Base-by-base conservation (phyloP, 768 basidiomycete species). In the Daedaleopsis sinensis region DNA sequence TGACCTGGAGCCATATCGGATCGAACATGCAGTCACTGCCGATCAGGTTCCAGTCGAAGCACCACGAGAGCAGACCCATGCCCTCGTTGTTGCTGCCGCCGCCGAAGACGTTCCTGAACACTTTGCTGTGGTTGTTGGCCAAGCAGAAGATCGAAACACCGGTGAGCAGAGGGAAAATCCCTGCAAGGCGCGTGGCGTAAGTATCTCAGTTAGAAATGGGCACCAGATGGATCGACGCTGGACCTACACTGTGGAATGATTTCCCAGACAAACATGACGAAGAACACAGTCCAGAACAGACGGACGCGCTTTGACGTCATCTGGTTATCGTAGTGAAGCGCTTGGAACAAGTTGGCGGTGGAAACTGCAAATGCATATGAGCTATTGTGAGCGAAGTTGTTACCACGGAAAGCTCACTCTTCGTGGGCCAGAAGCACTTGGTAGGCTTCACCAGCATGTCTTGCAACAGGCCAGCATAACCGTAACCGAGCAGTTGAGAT, bases 11-110 rank as follows among this genome's bases (percentile, higher is more conserved):
- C 70, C 68, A 71, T 54, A 73, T 55, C 16, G 72, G 72, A 53
- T 57, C 62, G 68, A 67, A 73, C 37, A 79, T 68, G 43, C 80
- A 81, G 32, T 77, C 76, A 52, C 78, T 75, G 37, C 78, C 81
- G 60, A 84, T 79, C 59, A 83, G 80, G 65, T 85, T 83, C 86
- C 87, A 88, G 66, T 89, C 87, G 15, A 88, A 73, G 63, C 78
- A 85, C 43, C 87, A 68, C 1, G 86, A 79, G 47, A 88, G 80
- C 53, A 83, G 71, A 12, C 85, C 87, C 44, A 88, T 78, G 8
- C 86, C 86, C 70, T 87, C 85, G 57, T 88, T 72, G 66, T 72
- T 72, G 64, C 65, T 68, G 12, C 86, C 57, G 80, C 86, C 68
- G 43, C 66, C 68, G 52, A 70, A 68, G 42, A 72, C 55, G 56